These are phyloP conservation scores for Brassica balearica DNA, from an alignment of 441 rosid species.

Conservation along the genomic window DNA sequence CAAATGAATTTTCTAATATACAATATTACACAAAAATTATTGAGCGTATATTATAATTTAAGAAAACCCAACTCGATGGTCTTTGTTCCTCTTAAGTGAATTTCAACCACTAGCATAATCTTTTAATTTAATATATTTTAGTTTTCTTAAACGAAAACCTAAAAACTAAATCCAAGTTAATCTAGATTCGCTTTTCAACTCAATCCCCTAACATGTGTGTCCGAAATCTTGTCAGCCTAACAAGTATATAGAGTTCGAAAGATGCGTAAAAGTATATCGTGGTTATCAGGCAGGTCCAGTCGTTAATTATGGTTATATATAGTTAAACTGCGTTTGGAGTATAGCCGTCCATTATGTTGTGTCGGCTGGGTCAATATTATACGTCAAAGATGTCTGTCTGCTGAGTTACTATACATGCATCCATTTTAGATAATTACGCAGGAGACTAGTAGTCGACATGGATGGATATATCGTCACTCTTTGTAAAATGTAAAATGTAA, in stretches of 20 bases:
- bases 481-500: background rate
- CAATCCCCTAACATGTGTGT: conserved; percentile 8
- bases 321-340: conserved; percentile 1
- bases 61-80: conserved; percentile 33
- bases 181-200: conserved; percentile 7
- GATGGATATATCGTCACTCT: background rate
- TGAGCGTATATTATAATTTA: conserved; percentile 14
- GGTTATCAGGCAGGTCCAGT: background rate
- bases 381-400: background rate
- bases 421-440: background rate
- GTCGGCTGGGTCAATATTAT: background rate
- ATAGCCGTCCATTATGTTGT: background rate
- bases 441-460: background rate
- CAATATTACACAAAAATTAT: background rate
- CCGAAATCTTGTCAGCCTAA: conserved; percentile 6
- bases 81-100: conserved; percentile 34
- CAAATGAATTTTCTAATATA: conserved; percentile 5
- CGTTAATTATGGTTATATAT: background rate
- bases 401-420: background rate
- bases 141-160: background rate
- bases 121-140: background rate
- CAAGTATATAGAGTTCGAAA: background rate
- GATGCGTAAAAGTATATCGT: background rate
- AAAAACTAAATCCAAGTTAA: background rate
- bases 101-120: conserved; percentile 11